Percentiles rank a stretch among this genome's conserved stretches.
Conservation (phyloP, 495 filamentous ascomycete genomes). For the Podospora anserina region DNA sequence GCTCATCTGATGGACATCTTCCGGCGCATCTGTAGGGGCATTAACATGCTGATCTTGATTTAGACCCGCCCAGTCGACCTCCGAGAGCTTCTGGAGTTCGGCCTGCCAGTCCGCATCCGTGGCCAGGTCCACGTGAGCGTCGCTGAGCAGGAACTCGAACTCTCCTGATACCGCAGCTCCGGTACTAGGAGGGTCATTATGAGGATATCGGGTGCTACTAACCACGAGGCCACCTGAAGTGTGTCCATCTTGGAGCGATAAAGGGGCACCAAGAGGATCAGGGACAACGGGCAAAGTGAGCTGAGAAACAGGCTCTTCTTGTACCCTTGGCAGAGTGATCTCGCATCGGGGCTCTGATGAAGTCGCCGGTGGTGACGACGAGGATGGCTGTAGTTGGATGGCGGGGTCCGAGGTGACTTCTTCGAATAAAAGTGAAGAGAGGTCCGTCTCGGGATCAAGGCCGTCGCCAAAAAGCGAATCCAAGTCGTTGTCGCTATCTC, state of each 20-base stretch:
- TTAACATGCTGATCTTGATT: slow-evolving; percentile 22
- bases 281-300: slow-evolving; percentile 27
- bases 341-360: neutral
- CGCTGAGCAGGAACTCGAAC: slow-evolving; percentile 5
- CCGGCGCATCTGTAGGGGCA: slow-evolving; percentile 23
- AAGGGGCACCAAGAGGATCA: slow-evolving; percentile 28
- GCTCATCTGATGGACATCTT: neutral
- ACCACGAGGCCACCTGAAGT: slow-evolving; percentile 32
- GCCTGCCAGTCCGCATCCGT: slow-evolving; percentile 10
- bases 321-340: neutral
- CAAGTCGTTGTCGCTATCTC: slow-evolving; percentile 16
- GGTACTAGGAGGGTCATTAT: slow-evolving; percentile 7
- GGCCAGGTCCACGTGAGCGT: slow-evolving; percentile 2
- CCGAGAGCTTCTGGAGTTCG: slow-evolving; percentile 15
- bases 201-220: slow-evolving; percentile 26
- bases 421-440: slow-evolving; percentile 27
- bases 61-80: slow-evolving; percentile 2
- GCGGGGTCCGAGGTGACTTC: slow-evolving; percentile 11
- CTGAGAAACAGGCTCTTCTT: slow-evolving; percentile 2
- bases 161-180: neutral
- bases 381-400: slow-evolving; percentile 13
- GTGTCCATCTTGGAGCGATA: slow-evolving; percentile 28
- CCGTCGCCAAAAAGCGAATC: slow-evolving; percentile 28
- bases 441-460: slow-evolving; percentile 16
- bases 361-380: slow-evolving; percentile 7